Evolutionary conservation across 805 yeast genomes (phyloP).

Genomic region (Zygosaccharomyces lentus): DNA sequence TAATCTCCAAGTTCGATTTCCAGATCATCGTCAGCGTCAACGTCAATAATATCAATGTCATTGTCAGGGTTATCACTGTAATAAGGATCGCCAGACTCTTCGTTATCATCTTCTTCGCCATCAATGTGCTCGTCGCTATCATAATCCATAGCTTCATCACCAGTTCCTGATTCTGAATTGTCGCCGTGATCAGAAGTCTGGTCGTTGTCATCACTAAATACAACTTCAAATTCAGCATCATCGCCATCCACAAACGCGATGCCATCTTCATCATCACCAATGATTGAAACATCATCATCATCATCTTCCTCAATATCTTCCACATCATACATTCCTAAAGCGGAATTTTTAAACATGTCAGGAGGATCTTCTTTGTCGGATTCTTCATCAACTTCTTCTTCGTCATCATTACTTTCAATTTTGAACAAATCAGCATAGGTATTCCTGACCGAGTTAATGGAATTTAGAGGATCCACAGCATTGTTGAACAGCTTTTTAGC

Average conservation of each 20-base stretch:
- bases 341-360: conserved; percentile 79
- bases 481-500: conserved; percentile 56
- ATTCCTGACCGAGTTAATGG: conserved; percentile 52
- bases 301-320: conserved; percentile 62
- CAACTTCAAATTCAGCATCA: conserved; percentile 36
- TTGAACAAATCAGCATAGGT: conserved; percentile 56
- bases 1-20: conserved; percentile 35
- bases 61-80: conserved; percentile 21
- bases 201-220: conserved; percentile 33
- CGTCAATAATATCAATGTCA: conserved; percentile 25
- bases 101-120: conserved; percentile 35
- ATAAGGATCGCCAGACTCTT: conserved; percentile 30
- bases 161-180: conserved; percentile 18
- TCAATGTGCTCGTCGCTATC: conserved; percentile 28
- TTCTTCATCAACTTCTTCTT: conserved; percentile 54
- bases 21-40: conserved; percentile 31
- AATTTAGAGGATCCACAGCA: conserved; percentile 55
- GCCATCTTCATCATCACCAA: conserved; percentile 42
- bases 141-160: conserved; percentile 16
- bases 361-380: conserved; percentile 69
- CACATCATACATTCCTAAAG: conserved; percentile 90
- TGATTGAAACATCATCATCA: conserved; percentile 47
- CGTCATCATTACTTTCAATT: conserved; percentile 55
- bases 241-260: conserved; percentile 37
- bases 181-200: conserved; percentile 28